These are phyloP conservation scores for Geotrichum europaeum DNA, from an alignment of 1,139 yeast species.

Conservation along the genomic window DNA sequence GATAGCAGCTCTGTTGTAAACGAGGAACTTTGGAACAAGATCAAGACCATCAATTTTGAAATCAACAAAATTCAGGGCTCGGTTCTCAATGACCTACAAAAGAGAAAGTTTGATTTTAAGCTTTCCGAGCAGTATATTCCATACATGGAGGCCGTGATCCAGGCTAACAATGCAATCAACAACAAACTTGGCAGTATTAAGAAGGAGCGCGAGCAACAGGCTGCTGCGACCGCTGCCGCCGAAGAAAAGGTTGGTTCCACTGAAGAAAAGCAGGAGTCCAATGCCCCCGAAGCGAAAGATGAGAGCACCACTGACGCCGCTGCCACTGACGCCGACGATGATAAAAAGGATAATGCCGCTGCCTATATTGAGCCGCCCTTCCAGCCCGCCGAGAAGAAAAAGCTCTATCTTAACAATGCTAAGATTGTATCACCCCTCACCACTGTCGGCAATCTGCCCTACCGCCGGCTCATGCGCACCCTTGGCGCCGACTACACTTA, in stretches of 20 bases:
- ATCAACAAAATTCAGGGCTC: conserved; percentile 56
- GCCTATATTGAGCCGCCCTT: conserved; percentile 72
- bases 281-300: conserved; percentile 24
- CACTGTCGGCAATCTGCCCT: conserved; percentile 95
- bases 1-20: conserved; percentile 23
- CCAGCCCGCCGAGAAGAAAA: conserved; percentile 74
- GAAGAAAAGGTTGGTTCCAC: conserved; percentile 7
- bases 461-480: conserved; percentile 83
- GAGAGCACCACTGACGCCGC: conserved; percentile 17
- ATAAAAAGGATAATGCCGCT: conserved; percentile 39
- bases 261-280: conserved; percentile 34
- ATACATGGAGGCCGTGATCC: conserved; percentile 49
- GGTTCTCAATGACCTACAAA: conserved; percentile 52
- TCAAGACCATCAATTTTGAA: conserved; percentile 52
- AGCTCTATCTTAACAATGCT: conserved; percentile 58
- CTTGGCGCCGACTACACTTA: conserved; percentile 92
- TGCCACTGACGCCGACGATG: conserved; percentile 16
- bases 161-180: conserved; percentile 22
- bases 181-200: conserved; percentile 6
- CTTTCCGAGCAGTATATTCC: conserved; percentile 50
- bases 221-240: neutral
- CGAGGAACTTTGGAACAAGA: conserved; percentile 34
- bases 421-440: conserved; percentile 93
- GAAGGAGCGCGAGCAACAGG: neutral
- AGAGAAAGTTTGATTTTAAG: conserved; percentile 54